Conservation (phyloP, 768 basidiomycete species). For the Fistulinella prunicolor region DNA sequence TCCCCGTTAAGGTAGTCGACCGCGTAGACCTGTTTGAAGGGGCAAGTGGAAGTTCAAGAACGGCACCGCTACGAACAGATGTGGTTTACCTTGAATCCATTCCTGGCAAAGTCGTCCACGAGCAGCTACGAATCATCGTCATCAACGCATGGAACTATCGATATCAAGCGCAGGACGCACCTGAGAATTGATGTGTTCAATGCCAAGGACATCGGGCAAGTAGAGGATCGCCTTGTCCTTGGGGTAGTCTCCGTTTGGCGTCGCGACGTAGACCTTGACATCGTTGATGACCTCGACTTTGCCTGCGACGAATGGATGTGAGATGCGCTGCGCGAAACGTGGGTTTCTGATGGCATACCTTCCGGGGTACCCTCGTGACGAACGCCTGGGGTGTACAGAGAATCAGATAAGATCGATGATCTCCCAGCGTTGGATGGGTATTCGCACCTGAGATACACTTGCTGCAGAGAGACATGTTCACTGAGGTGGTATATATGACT, state of each 20-base stretch:
- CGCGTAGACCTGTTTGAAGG: constrained; percentile 12
- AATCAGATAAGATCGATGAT: constrained; percentile 5
- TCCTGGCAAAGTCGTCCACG: constrained; percentile 42
- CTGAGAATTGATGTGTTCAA: constrained; percentile 43
- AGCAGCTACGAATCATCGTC: constrained; percentile 34
- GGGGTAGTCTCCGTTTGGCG: constrained; percentile 47
- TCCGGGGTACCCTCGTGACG: constrained; percentile 47
- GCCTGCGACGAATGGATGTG: constrained; percentile 32
- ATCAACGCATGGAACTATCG: neutral
- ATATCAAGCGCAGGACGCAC: constrained; percentile 25
- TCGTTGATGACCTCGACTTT: constrained; percentile 42
- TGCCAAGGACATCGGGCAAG: constrained; percentile 53
- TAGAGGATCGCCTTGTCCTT: constrained; percentile 57
- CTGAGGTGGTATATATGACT: neutral
- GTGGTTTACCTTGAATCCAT: constrained; percentile 35
- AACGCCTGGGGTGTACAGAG: constrained; percentile 34
- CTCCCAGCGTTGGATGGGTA: neutral
- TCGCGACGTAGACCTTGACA: constrained; percentile 51
- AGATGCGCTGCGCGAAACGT: neutral
- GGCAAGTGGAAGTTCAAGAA: neutral
- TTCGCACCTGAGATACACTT: constrained; percentile 52
- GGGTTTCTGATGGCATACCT: constrained; percentile 29
- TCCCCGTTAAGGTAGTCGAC: constrained; percentile 33
- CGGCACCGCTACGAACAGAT: neutral
- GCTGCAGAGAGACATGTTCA: constrained; percentile 50